phyloP scores from a whole-genome alignment of 257 asterid species.

The Ligustrum vulgare region DNA sequence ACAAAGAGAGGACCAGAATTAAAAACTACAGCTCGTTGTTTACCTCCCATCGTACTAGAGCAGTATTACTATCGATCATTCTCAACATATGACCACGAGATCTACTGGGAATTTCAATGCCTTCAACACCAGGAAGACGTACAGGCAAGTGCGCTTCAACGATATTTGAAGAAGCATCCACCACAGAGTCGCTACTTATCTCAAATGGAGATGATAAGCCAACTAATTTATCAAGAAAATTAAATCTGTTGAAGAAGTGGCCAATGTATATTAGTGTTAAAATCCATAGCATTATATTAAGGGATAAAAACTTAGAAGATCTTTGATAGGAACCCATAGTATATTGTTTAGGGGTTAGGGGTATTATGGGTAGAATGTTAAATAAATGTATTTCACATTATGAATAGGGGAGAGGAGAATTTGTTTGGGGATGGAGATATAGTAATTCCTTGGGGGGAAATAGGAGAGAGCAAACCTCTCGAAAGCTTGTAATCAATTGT shows the following conservation, averaged over 20 bases:
- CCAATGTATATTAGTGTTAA: conserved; percentile 9
- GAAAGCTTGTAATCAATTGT: no score
- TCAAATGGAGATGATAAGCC: conserved; percentile 79
- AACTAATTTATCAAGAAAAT: conserved; percentile 80
- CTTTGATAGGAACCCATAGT: no score
- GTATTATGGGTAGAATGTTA: no score
- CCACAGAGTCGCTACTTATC: conserved; percentile 45
- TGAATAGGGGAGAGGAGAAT: no score
- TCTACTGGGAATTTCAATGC: conserved; percentile 72
- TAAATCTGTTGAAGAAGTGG: conserved; percentile 55
- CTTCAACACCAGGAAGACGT: conserved; percentile 70
- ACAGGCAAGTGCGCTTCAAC: conserved; percentile 54
- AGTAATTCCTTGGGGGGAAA: no score
- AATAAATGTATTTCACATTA: no score
- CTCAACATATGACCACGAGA: conserved; percentile 81
- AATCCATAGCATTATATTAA: not conserved
- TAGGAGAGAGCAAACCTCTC: no score
- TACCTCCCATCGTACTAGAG: conserved; percentile 98
- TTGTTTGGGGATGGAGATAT: no score
- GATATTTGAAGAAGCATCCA: conserved; percentile 55
- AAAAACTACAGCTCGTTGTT: not conserved
- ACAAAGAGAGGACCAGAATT: not conserved
- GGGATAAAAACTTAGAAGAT: not conserved
- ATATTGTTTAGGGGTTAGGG: no score
- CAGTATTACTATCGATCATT: conserved; percentile 59